Percentiles rank a stretch among this genome's conserved stretches.
phyloP scores from a whole-genome alignment of 2,329 filamentous ascomycete genomes.

The Ophiostoma ips region DNA sequence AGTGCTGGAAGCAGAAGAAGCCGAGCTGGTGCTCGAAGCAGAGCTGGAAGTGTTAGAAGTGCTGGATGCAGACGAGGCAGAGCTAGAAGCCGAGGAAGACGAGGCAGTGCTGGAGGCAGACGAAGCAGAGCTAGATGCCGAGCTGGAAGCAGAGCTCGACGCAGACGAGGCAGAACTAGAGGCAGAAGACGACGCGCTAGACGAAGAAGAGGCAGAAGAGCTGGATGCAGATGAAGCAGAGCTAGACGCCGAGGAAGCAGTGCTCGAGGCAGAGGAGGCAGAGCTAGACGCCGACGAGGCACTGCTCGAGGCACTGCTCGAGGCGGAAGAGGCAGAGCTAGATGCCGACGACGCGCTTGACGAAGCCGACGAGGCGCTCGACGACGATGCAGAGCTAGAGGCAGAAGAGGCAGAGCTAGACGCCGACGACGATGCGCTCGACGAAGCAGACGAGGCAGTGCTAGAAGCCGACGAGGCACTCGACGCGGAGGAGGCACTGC shows the following conservation, averaged over 20 bases:
- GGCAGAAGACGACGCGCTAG: background rate
- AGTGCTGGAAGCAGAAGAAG: background rate
- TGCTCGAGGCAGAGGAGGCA: background rate
- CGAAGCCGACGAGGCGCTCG: no score
- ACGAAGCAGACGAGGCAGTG: no score
- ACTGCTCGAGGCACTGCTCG: background rate
- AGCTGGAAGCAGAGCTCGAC: background rate
- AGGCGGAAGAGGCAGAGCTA: background rate
- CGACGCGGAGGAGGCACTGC: background rate
- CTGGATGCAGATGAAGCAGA: background rate
- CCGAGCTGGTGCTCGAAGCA: no score
- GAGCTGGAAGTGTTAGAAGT: no score
- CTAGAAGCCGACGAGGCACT: background rate
- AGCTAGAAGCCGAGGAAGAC: background rate
- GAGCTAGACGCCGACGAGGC: background rate
- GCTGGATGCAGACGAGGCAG: background rate
- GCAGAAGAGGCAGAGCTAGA: background rate
- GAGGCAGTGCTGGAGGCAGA: background rate
- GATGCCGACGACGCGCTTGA: background rate
- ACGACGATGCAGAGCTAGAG: background rate
- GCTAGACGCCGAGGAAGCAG: background rate
- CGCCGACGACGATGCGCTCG: no score
- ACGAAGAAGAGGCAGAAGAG: background rate
- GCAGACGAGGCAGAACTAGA: background rate
- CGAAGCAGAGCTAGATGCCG: background rate